A percentile compares a stretch with the other conserved stretches of the same genome.
Conservation (phyloP, 768 basidiomycete genomes). For the Lactarius hengduanensis region DNA sequence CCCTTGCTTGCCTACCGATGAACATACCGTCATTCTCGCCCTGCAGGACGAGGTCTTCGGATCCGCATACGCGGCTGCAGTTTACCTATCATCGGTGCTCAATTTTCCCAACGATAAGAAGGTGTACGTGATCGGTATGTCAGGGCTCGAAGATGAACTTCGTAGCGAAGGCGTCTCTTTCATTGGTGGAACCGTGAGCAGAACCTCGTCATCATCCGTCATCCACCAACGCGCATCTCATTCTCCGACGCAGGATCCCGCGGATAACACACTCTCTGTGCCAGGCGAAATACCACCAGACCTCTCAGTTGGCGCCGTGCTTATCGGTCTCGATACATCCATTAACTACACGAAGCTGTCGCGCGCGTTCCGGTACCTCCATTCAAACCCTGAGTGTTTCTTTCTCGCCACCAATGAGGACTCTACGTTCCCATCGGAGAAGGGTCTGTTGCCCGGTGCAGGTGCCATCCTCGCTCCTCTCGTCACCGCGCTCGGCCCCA, state of each 20-base stretch:
- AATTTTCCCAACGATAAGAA: constrained; percentile 89
- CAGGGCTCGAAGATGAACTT: constrained; percentile 91
- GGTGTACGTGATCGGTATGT: constrained; percentile 93
- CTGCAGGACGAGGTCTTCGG: constrained; percentile 93
- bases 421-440: constrained; percentile 80
- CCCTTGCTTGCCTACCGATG: constrained; percentile 1
- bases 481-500: constrained; percentile 57
- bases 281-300: constrained; percentile 76
- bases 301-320: constrained; percentile 80
- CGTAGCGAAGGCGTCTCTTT: constrained; percentile 78
- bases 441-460: constrained; percentile 76
- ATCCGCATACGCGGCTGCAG: constrained; percentile 84
- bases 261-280: constrained; percentile 69
- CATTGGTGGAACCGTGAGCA: constrained; percentile 80
- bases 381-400: constrained; percentile 69
- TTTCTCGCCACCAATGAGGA: constrained; percentile 95
- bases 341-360: constrained; percentile 94
- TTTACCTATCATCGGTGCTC: constrained; percentile 85
- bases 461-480: constrained; percentile 85
- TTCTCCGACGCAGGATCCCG: constrained; percentile 61
- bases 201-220: neutral
- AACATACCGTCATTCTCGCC: neutral
- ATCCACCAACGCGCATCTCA: constrained; percentile 17
- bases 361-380: constrained; percentile 89
- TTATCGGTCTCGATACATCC: constrained; percentile 86